These are phyloP conservation scores for Monilinia laxa DNA, from an alignment of 2,329 filamentous ascomycete species.

Conservation along the genomic window DNA sequence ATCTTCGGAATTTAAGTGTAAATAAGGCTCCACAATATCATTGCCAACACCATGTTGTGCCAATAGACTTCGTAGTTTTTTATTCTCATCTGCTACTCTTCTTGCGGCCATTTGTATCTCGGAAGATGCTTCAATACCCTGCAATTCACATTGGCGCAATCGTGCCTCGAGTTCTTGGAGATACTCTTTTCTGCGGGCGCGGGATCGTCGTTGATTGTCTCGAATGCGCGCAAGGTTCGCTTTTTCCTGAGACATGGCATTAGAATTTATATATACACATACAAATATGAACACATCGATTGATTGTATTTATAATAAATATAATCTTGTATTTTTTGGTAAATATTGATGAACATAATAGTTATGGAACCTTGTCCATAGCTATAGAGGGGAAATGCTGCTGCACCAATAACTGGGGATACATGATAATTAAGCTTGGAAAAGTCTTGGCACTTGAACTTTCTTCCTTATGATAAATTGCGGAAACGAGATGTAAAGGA, in stretches of 20 bases:
- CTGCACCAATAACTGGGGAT: background rate
- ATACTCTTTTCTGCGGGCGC: constrained; percentile 72
- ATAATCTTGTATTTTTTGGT: background rate
- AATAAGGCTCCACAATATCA: constrained; percentile 47
- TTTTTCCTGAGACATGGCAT: constrained; percentile 33
- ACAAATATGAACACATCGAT: too few relatives aligned
- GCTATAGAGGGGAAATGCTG: background rate
- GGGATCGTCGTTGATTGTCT: constrained; percentile 75
- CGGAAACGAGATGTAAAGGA: background rate
- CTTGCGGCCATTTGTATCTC: constrained; percentile 71
- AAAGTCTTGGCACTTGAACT: constrained; percentile 6
- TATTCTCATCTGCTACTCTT: constrained; percentile 68
- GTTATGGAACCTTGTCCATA: background rate
- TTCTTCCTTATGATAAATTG: background rate
- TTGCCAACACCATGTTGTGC: constrained; percentile 57
- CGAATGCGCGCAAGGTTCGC: constrained; percentile 58
- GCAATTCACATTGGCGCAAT: constrained; percentile 60
- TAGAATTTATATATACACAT: background rate
- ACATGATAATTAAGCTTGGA: background rate
- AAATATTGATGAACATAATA: background rate
- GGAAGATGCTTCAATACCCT: constrained; percentile 66
- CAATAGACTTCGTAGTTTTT: constrained; percentile 59
- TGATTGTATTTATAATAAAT: too few relatives aligned
- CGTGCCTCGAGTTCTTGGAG: constrained; percentile 67
- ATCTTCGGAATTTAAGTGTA: constrained; percentile 27